Conservation (phyloP, 164 flowering plant species). For the Magnolia kwangsiensis region DNA sequence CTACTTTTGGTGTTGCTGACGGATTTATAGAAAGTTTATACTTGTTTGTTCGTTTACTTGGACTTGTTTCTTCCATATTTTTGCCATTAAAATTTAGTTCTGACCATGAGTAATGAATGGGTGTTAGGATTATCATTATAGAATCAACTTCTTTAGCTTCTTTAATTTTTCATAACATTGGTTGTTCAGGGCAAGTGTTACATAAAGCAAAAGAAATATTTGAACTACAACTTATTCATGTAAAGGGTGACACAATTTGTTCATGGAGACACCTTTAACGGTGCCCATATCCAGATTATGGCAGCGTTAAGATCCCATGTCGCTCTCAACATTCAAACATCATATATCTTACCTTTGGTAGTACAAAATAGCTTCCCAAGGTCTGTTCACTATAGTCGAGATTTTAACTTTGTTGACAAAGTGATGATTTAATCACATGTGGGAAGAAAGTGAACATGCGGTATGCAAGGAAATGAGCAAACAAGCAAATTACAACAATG, state of each 20-base stretch:
- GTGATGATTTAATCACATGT: no score
- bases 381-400: not conserved
- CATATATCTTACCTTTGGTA: not conserved
- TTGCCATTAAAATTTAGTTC: not conserved
- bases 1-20: not conserved
- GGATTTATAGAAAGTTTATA: not conserved
- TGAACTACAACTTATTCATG: no score
- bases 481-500: no score
- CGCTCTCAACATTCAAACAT: no score
- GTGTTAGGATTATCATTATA: not conserved
- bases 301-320: not conserved
- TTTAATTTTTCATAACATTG: no score
- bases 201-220: not conserved
- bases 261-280: not conserved
- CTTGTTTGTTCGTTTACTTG: not conserved
- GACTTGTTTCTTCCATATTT: not conserved
- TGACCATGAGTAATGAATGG: not conserved
- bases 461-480: no score
- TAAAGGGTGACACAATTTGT: no score
- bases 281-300: not conserved
- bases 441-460: no score
- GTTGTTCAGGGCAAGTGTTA: not conserved
- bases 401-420: no score
- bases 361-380: not conserved
- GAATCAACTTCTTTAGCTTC: not conserved